These are phyloP conservation scores for Phytopythium montanum DNA, from an alignment of 352 stramenopile genomes.

Conservation along the genomic window DNA sequence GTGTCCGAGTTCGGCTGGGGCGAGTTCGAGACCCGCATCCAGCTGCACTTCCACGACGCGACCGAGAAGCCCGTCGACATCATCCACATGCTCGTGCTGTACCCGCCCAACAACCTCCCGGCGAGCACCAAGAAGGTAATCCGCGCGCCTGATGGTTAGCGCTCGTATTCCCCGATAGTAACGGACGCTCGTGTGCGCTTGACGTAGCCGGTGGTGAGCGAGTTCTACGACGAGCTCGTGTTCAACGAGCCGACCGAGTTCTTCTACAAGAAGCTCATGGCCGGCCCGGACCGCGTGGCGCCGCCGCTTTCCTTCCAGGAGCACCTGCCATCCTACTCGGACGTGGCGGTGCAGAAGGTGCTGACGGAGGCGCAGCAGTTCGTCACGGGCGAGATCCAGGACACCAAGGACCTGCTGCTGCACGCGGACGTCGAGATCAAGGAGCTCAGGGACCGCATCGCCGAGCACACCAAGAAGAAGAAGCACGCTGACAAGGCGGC, in stretches of 20 bases:
- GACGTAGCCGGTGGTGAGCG: conserved; percentile 91
- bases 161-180: no score
- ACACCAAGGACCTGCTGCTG: conserved; percentile 68
- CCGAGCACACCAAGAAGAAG: conserved; percentile 77
- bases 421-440: conserved; percentile 68
- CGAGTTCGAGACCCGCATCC: conserved; percentile 97
- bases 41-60: conserved; percentile 95
- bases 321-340: conserved; percentile 85
- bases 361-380: conserved; percentile 83
- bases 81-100: conserved; percentile 85
- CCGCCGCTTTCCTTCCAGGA: conserved; percentile 74
- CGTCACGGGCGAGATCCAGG: conserved; percentile 64
- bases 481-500: conserved; percentile 56
- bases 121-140: conserved; percentile 88
- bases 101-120: conserved; percentile 79
- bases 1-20: conserved; percentile 97
- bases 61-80: conserved; percentile 90
- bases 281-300: conserved; percentile 61
- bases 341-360: conserved; percentile 84
- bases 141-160: neutral
- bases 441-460: conserved; percentile 69
- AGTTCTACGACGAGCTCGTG: conserved; percentile 98
- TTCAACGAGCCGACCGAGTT: conserved; percentile 96
- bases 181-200: no score
- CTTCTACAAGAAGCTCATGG: conserved; percentile 93